Conservation (phyloP, 73 alveolate species). For the Stentor roeselii region DNA sequence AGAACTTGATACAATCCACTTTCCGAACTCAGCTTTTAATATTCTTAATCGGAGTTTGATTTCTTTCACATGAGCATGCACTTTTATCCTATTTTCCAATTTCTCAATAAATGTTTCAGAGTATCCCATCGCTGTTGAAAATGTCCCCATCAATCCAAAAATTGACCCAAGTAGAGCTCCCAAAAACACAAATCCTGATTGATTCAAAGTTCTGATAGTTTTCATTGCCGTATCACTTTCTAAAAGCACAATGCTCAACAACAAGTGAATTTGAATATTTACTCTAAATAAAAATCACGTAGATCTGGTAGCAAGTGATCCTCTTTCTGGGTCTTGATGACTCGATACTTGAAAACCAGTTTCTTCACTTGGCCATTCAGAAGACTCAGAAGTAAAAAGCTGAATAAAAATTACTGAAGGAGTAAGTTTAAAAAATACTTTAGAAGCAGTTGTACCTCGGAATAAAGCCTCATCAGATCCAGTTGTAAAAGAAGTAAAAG, state of each 20-base stretch:
- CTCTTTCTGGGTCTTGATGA: background rate
- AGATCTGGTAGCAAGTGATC: background rate
- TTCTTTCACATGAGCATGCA: too few relatives aligned
- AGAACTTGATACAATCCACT: too few relatives aligned
- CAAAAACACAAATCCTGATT: background rate
- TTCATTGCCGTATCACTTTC: background rate
- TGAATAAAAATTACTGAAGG: conserved; percentile 26
- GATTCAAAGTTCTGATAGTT: background rate
- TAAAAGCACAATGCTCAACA: background rate
- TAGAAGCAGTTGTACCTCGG: background rate
- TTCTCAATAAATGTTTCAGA: background rate
- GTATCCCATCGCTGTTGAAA: background rate
- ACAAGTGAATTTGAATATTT: background rate
- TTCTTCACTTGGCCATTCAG: background rate
- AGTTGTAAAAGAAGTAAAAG: background rate
- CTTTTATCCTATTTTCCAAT: background rate
- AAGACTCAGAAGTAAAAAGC: background rate
- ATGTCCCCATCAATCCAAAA: background rate
- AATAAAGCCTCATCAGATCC: background rate
- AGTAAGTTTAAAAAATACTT: background rate
- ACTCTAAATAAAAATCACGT: background rate
- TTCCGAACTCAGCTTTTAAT: too few relatives aligned
- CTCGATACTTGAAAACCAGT: conserved; percentile 5
- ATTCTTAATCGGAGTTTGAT: too few relatives aligned
- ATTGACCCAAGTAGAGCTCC: conserved; percentile 1